Conservation (phyloP, 768 basidiomycete species). For the Hortiboletus flavorubellus region DNA sequence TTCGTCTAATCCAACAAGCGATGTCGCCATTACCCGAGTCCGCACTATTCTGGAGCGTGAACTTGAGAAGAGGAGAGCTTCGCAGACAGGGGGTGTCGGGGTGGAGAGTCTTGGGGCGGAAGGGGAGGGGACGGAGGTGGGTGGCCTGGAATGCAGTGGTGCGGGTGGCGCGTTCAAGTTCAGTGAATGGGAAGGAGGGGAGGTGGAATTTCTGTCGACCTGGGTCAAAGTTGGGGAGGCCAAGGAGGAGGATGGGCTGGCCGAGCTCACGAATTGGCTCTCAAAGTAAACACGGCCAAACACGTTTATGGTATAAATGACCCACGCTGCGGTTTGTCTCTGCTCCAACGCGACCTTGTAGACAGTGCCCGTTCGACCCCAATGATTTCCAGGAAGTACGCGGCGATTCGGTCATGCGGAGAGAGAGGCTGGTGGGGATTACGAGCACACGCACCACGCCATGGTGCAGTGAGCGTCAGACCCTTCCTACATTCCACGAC, state of each 20-base stretch:
- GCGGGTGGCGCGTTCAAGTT: conserved; percentile 63
- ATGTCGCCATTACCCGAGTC: conserved; percentile 68
- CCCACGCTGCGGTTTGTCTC: not conserved
- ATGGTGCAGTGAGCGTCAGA: conserved; percentile 64
- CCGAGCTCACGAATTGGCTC: conserved; percentile 43
- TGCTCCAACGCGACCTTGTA: conserved; percentile 53
- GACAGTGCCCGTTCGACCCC: conserved; percentile 67
- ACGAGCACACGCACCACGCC: conserved; percentile 54
- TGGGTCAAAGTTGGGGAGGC: conserved; percentile 40
- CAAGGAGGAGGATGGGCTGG: conserved; percentile 40
- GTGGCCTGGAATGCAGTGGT: conserved; percentile 69
- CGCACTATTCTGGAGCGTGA: conserved; percentile 80
- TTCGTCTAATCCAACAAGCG: conserved; percentile 32
- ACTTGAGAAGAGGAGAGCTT: conserved; percentile 68
- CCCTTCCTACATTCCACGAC: conserved; percentile 52
- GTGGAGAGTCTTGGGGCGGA: conserved; percentile 75
- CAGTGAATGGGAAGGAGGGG: conserved; percentile 81
- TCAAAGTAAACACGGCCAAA: conserved; percentile 30
- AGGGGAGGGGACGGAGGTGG: conserved; percentile 60
- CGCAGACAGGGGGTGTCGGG: conserved; percentile 62
- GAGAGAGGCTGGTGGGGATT: conserved; percentile 51
- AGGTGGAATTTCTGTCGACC: conserved; percentile 64
- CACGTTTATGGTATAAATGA: conserved; percentile 17
- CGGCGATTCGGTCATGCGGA: conserved; percentile 71
- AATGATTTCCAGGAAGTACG: conserved; percentile 44